Evolutionary conservation across 805 yeast species (phyloP), one percentile per base, ranked within the genome.

Genomic region (Lipomyces kockii): DNA sequence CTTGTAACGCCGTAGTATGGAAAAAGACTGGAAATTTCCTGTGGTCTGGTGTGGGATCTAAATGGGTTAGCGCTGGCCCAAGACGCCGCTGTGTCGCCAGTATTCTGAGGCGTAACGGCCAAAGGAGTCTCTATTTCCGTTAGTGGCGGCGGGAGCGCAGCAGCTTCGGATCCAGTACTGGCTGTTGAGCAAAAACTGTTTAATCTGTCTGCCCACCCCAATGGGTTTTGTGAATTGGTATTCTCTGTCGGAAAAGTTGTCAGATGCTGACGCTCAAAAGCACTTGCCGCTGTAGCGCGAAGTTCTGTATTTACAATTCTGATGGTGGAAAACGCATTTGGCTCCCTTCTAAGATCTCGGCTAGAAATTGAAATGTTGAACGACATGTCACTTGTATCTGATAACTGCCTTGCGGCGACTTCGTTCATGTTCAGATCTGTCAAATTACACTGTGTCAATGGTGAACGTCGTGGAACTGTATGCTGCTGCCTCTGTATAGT

Each of bases 31-130:
- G 60, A 56, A 5, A 56, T 56, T 6, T 56, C 60, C 56, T 17
- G 60, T 5, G 32, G 49, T 29, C 60, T 35, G 56, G 7, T 27
- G 22, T 20, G 14, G 1, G 60, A 14, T 4, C 49, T 11, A 29
- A 39, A 56, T 56, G 60, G 60, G 34, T 56, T 56, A 25, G 49
- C 25, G 29, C 25, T 56, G 29, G 60, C 60, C 60, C 60, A 56
- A 8, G 60, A 56, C 2, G 60, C 49, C 14, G 60, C 37, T 2
- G 60, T 56, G 29, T 25, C 56, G 49, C 60, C 60, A 4, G 60
- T 56, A 11, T 14, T 14, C 49, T 56, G 60, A 6, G 60, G 60
- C 22, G 58, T 17, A 20, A 55, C 27, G 9, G 60, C 9, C 25
- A 17, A 6, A 20, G 60, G 60, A 12, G 60, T 20, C 56, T 17